phyloP scores from a whole-genome alignment of 2,329 filamentous ascomycete genomes.

The Ceratocystis huliohia region DNA sequence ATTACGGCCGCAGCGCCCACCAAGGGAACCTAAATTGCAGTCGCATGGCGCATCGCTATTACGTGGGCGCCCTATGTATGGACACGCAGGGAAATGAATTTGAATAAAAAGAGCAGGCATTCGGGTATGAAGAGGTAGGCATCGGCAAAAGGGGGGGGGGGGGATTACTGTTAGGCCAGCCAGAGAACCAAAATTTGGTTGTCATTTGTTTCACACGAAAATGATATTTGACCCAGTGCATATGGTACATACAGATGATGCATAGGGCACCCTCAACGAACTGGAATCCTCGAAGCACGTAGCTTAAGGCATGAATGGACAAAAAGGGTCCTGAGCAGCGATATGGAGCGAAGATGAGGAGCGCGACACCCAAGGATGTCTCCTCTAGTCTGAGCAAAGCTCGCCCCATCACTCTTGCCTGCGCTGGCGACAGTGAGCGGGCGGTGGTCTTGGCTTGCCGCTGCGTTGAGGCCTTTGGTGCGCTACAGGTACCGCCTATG shows the following conservation, averaged over 20 bases:
- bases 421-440: too few species aligned
- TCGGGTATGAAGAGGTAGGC: too few species aligned
- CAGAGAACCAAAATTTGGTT: not conserved
- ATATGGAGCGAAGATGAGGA: too few species aligned
- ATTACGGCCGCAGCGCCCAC: not conserved
- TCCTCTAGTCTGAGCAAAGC: not conserved
- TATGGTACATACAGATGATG: not conserved
- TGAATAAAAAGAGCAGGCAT: not conserved
- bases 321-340: not conserved
- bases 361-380: not conserved
- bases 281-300: not conserved
- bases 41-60: too few species aligned
- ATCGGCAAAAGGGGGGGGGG: too few species aligned
- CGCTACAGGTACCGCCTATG: too few species aligned
- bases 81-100: too few species aligned
- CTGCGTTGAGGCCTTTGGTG: too few species aligned
- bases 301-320: not conserved
- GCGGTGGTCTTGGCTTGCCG: too few species aligned
- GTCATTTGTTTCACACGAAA: not conserved
- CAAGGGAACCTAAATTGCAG: not conserved
- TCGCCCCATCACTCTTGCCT: too few species aligned
- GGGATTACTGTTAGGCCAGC: not conserved
- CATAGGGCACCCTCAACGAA: not conserved
- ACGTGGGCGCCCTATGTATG: too few species aligned
- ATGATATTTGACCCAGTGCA: not conserved